These are phyloP conservation scores for Sarocladium strictum DNA, from an alignment of 2,329 filamentous ascomycete genomes.

Conservation along the genomic window DNA sequence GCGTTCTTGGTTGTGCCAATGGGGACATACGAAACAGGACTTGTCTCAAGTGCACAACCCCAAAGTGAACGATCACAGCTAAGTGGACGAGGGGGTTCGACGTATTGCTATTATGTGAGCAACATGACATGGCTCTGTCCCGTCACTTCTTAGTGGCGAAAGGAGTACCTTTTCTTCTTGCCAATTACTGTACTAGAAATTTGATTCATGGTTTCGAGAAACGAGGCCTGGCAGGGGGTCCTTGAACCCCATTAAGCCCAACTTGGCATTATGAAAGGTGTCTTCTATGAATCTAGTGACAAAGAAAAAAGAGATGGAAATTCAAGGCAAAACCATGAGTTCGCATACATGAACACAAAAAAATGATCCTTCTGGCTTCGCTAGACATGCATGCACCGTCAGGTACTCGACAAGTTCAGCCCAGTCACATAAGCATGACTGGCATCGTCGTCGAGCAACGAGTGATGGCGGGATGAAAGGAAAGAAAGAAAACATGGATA, in stretches of 20 bases:
- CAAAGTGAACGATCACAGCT: too few species aligned
- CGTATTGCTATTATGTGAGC: too few species aligned
- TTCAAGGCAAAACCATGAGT: neutral
- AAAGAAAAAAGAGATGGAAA: neutral
- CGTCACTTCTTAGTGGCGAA: too few species aligned
- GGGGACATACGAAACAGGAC: constrained; percentile 1
- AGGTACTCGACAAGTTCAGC: neutral
- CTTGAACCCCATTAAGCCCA: neutral
- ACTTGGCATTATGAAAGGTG: constrained; percentile 7
- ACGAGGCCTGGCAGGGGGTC: neutral
- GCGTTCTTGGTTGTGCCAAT: neutral
- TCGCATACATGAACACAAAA: neutral
- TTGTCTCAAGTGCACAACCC: neutral
- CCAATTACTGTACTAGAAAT: too few species aligned
- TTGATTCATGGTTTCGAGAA: neutral
- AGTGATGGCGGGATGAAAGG: too few species aligned
- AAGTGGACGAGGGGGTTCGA: too few species aligned
- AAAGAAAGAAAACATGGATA: neutral
- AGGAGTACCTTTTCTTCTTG: too few species aligned
- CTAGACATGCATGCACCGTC: constrained; percentile 1
- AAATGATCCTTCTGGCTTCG: neutral
- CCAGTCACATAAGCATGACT: neutral
- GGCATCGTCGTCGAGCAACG: neutral
- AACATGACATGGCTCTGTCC: too few species aligned
- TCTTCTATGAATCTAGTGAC: constrained; percentile 1